These are phyloP conservation scores for Eustoma russellianum DNA, from an alignment of 257 asterid species.

Conservation along the genomic window DNA sequence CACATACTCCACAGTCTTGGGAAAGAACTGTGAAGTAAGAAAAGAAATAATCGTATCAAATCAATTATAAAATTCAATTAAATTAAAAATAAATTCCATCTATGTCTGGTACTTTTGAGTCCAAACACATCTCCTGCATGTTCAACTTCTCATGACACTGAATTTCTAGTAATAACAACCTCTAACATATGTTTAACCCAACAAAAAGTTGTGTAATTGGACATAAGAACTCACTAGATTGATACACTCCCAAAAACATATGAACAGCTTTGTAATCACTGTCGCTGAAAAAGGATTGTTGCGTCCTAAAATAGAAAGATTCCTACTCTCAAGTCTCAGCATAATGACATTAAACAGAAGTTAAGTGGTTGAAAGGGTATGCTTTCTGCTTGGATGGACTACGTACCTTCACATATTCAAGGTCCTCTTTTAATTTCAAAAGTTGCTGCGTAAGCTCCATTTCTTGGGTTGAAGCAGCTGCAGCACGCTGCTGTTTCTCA, in stretches of 20 bases:
- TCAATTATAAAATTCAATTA: neutral
- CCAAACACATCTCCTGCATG: neutral
- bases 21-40: conserved; percentile 66
- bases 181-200: no score
- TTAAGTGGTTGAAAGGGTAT: no score
- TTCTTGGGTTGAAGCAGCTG: conserved; percentile 56
- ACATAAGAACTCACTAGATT: no score
- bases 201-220: no score
- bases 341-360: no score
- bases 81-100: neutral
- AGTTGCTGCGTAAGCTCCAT: conserved; percentile 59
- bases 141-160: neutral
- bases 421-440: conserved; percentile 74
- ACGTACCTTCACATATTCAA: conserved; percentile 84
- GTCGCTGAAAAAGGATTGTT: no score
- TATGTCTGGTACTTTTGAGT: neutral
- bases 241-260: no score
- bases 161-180: no score
- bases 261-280: no score
- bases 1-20: conserved; percentile 81
- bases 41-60: neutral
- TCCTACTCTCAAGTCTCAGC: neutral
- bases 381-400: no score
- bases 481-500: conserved; percentile 81
- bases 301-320: conserved; percentile 9